These are phyloP conservation scores for Scedosporium aurantiacum DNA, from an alignment of 2,329 filamentous ascomycete genomes.

Conservation along the genomic window DNA sequence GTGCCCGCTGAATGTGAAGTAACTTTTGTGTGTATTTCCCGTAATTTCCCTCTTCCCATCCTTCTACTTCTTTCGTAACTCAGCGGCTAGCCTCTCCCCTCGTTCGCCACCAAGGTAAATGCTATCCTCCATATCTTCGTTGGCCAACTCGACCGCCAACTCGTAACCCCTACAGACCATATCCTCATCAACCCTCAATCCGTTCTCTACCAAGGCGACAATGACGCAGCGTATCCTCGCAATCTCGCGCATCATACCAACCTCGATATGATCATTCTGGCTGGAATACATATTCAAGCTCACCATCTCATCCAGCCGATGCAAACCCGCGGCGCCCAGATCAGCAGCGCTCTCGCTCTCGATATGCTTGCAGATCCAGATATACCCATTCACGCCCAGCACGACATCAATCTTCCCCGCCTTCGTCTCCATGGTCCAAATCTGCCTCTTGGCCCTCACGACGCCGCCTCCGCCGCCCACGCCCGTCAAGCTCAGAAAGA, in stretches of 20 bases:
- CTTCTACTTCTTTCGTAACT: constrained; percentile 7
- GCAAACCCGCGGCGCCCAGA: constrained; percentile 50
- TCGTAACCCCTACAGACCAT: constrained; percentile 75
- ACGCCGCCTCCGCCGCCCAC: constrained; percentile 81
- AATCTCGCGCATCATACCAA: constrained; percentile 77
- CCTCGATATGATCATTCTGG: constrained; percentile 78
- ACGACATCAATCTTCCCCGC: constrained; percentile 69
- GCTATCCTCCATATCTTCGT: constrained; percentile 47
- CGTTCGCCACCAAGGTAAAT: constrained; percentile 49
- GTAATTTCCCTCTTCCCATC: not conserved
- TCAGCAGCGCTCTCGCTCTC: constrained; percentile 43
- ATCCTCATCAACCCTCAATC: constrained; percentile 79
- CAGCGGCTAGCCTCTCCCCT: constrained; percentile 38
- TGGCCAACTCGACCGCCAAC: constrained; percentile 64
- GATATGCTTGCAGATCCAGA: constrained; percentile 84
- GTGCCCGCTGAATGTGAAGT: no score
- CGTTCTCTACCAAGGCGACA: constrained; percentile 68
- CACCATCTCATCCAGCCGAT: constrained; percentile 77
- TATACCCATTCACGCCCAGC: constrained; percentile 91
- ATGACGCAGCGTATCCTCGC: constrained; percentile 73
- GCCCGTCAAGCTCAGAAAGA: constrained; percentile 74
- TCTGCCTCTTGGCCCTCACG: constrained; percentile 71
- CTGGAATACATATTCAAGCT: constrained; percentile 83
- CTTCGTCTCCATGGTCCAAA: constrained; percentile 64
- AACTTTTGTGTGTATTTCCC: not conserved